These are phyloP conservation scores for Diaporthe sp. DNA, from an alignment of 2,329 filamentous ascomycete species.

Conservation along the genomic window DNA sequence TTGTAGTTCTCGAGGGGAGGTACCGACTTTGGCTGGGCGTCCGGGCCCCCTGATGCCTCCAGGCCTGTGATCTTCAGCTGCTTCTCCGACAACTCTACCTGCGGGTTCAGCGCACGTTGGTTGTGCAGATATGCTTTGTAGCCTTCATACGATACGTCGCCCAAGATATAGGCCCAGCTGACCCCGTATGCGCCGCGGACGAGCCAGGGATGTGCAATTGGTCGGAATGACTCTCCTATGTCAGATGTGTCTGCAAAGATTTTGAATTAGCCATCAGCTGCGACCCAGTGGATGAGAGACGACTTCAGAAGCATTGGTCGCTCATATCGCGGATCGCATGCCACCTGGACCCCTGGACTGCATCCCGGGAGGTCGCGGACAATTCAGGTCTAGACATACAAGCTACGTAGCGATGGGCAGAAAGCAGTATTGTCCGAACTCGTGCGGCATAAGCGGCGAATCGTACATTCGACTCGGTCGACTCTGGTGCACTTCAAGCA, in stretches of 20 bases:
- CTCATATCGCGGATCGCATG: background rate
- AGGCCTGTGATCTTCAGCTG: constrained; percentile 65
- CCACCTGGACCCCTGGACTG: background rate
- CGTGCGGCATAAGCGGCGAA: constrained; percentile 94
- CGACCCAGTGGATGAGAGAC: background rate
- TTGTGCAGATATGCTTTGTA: constrained; percentile 96
- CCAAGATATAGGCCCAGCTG: constrained; percentile 92
- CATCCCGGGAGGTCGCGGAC: background rate
- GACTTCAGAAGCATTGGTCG: background rate
- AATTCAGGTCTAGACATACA: constrained; percentile 63
- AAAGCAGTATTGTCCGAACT: constrained; percentile 87
- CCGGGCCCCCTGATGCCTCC: constrained; percentile 47
- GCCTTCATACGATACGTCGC: constrained; percentile 92
- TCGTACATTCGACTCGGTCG: constrained; percentile 86
- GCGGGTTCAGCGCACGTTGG: constrained; percentile 79
- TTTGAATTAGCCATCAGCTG: background rate
- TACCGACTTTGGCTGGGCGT: constrained; percentile 57
- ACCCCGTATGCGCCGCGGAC: constrained; percentile 89
- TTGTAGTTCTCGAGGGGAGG: constrained; percentile 90
- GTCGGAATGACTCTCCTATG: constrained; percentile 95
- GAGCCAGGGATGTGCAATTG: constrained; percentile 87
- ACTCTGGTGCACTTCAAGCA: constrained; percentile 78
- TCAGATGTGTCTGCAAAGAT: constrained; percentile 75
- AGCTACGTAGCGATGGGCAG: constrained; percentile 94
- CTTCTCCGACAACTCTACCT: constrained; percentile 66